These are phyloP conservation scores for Cladophialophora exuberans DNA, from an alignment of 2,329 filamentous ascomycete species.

Conservation along the genomic window DNA sequence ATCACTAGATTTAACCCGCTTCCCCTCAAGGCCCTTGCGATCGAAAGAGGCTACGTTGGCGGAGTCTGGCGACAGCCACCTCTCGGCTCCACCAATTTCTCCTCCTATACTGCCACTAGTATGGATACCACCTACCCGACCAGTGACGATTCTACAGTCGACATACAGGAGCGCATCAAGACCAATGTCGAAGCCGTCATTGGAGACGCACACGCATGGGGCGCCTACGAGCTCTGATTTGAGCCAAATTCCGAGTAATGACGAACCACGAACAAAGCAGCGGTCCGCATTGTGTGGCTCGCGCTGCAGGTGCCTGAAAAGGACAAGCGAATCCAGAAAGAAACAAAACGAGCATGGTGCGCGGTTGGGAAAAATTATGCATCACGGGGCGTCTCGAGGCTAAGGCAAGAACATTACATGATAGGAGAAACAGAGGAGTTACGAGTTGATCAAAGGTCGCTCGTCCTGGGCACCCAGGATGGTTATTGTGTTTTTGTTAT, in stretches of 20 bases:
- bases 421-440: no score
- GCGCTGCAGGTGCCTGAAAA: slow-evolving; percentile 8
- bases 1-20: slow-evolving; percentile 32
- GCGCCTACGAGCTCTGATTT: background rate
- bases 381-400: no score
- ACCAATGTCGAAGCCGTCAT: slow-evolving; percentile 26
- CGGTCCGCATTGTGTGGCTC: background rate
- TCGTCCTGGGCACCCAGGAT: no score
- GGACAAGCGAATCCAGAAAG: slow-evolving; percentile 3
- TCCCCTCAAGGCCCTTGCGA: slow-evolving; percentile 30
- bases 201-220: slow-evolving; percentile 18
- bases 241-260: background rate
- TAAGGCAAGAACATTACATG: no score
- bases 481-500: no score
- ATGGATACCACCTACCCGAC: slow-evolving; percentile 27
- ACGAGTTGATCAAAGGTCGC: no score
- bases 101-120: slow-evolving; percentile 33
- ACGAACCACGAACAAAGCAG: no score
- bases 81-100: slow-evolving; percentile 25
- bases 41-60: slow-evolving; percentile 33
- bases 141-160: slow-evolving; percentile 14
- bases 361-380: no score
- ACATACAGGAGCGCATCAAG: slow-evolving; percentile 29
- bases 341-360: background rate
- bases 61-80: slow-evolving; percentile 31